Conservation (phyloP, 2,329 filamentous ascomycete species). For the Plenodomus tracheiphilus region DNA sequence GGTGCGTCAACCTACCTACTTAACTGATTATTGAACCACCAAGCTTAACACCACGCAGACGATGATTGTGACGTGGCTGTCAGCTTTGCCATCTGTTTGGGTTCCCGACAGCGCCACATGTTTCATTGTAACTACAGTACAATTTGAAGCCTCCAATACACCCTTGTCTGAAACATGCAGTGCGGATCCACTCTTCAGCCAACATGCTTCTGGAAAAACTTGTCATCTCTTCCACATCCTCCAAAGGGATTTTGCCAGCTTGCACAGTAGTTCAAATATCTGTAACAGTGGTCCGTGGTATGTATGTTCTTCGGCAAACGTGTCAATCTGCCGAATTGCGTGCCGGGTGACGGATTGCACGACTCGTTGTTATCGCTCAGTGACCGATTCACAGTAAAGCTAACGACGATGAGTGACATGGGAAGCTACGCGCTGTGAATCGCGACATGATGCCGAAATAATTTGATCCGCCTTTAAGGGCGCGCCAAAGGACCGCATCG, state of each 20-base stretch:
- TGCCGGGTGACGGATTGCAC: conserved; percentile 27
- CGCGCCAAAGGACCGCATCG: conserved; percentile 35
- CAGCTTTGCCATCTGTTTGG: background rate
- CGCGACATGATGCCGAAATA: conserved; percentile 45
- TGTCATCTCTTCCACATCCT: conserved; percentile 34
- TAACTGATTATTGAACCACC: background rate
- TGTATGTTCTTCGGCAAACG: conserved; percentile 22
- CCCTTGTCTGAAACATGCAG: conserved; percentile 41
- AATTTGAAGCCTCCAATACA: conserved; percentile 43
- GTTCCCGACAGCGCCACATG: background rate
- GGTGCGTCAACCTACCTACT: background rate
- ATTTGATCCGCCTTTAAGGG: conserved; percentile 42
- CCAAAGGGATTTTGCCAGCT: conserved; percentile 44
- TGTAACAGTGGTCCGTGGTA: conserved; percentile 21
- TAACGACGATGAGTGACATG: conserved; percentile 35
- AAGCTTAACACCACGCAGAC: background rate
- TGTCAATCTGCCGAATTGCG: conserved; percentile 40
- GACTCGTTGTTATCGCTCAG: conserved; percentile 30
- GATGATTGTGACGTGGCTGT: too few species aligned
- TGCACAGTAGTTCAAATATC: conserved; percentile 43
- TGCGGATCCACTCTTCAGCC: conserved; percentile 42
- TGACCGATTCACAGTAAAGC: conserved; percentile 42
- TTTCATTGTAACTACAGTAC: conserved; percentile 4
- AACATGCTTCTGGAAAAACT: conserved; percentile 28
- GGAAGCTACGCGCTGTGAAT: conserved; percentile 23